phyloP scores from a whole-genome alignment of 2,329 filamentous ascomycete genomes.

The Cercospora sojina region DNA sequence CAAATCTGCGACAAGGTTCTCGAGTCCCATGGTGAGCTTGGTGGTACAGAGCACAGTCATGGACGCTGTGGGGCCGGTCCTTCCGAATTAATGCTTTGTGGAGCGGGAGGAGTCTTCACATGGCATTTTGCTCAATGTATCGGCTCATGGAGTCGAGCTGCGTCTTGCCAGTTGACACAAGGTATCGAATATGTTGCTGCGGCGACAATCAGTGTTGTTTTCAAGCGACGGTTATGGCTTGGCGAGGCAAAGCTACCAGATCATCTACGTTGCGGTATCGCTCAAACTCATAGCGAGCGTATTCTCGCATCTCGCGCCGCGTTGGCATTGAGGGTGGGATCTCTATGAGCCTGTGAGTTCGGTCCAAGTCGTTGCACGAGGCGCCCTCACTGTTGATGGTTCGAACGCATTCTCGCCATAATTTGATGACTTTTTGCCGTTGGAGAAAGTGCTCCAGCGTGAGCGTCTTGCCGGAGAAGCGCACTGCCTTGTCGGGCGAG shows the following conservation, averaged over 20 bases:
- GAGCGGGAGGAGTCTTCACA: not conserved
- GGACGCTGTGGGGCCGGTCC: not conserved
- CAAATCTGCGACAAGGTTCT: not conserved
- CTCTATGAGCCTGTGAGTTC: constrained; percentile 28
- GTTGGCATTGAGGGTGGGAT: constrained; percentile 39
- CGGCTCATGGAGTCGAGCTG: constrained; percentile 52
- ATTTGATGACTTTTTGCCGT: constrained; percentile 46
- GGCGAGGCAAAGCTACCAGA: constrained; percentile 39
- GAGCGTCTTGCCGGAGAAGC: constrained; percentile 36
- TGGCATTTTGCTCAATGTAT: constrained; percentile 39
- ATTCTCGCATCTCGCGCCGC: constrained; percentile 48
- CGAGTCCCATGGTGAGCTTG: not conserved
- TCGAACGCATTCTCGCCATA: constrained; percentile 51
- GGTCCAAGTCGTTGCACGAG: not conserved
- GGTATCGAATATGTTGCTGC: constrained; percentile 49
- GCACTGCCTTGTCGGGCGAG: constrained; percentile 33
- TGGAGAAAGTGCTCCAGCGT: constrained; percentile 51
- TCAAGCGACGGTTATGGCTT: not conserved
- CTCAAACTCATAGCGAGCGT: constrained; percentile 52
- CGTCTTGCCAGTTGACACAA: constrained; percentile 52
- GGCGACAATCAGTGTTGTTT: constrained; percentile 17
- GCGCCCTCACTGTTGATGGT: constrained; percentile 38
- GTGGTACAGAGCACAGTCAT: not conserved
- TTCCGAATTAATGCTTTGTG: not conserved
- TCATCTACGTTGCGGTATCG: constrained; percentile 48